These are phyloP conservation scores for Lycium barbarum DNA, from an alignment of 257 asterid species.

Conservation along the genomic window DNA sequence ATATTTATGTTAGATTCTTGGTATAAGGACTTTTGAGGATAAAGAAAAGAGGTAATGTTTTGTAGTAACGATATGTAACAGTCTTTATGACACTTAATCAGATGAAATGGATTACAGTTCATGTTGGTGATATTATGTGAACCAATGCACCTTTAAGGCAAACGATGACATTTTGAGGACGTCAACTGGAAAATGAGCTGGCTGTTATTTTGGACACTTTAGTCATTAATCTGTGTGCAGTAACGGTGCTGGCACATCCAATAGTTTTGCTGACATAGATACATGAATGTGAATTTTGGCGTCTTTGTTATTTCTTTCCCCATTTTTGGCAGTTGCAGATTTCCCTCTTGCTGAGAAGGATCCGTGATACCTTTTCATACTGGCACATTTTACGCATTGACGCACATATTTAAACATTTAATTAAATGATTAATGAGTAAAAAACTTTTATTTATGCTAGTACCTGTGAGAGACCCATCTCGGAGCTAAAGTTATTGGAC, in stretches of 20 bases:
- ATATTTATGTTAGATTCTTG: not conserved
- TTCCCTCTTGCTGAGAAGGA: not conserved
- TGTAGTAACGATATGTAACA: not conserved
- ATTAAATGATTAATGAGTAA: constrained; percentile 8
- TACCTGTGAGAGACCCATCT: not conserved
- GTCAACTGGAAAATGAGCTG: constrained; percentile 14
- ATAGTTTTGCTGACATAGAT: not conserved
- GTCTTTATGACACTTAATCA: not conserved
- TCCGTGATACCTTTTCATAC: not conserved
- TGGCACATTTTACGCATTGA: not conserved
- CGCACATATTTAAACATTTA: not conserved
- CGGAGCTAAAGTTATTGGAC: not conserved
- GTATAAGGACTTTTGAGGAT: not conserved
- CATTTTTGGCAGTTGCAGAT: constrained; percentile 4
- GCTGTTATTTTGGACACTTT: constrained; percentile 26
- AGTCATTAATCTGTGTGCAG: not conserved
- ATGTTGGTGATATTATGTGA: not conserved
- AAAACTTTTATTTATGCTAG: not conserved
- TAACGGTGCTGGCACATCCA: not conserved
- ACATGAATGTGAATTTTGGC: not conserved
- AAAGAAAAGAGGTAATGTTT: not conserved
- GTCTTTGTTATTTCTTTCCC: constrained; percentile 14
- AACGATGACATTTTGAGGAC: not conserved
- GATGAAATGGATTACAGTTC: not conserved
- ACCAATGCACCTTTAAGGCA: not conserved